Conservation (phyloP, 2,329 filamentous ascomycete species). For the Coniella vitis region DNA sequence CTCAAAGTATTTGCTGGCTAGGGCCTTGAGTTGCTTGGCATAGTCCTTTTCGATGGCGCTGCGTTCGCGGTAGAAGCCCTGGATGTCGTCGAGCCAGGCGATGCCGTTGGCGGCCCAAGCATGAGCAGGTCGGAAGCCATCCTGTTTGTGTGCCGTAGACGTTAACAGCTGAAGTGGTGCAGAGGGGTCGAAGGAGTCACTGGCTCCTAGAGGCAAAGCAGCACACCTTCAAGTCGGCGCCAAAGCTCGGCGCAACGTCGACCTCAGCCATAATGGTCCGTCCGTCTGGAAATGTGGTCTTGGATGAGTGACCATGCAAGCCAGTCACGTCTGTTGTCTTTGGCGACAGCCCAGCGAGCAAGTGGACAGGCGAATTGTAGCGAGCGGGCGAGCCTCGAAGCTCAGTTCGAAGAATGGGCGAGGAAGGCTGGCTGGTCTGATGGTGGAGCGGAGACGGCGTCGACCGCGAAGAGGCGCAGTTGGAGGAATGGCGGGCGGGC, state of each 20-base stretch:
- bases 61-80: constrained; percentile 94
- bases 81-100: constrained; percentile 91
- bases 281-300: constrained; percentile 20
- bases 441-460: background rate
- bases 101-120: constrained; percentile 87
- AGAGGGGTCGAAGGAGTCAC: background rate
- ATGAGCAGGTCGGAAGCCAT: constrained; percentile 94
- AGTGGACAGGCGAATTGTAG: no score
- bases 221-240: constrained; percentile 83
- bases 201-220: background rate
- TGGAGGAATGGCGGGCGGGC: background rate
- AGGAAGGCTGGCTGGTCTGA: background rate
- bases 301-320: constrained; percentile 14
- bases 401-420: background rate
- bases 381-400: background rate
- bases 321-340: background rate
- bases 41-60: constrained; percentile 96
- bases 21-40: constrained; percentile 72
- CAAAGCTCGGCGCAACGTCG: constrained; percentile 79
- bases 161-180: constrained; percentile 9
- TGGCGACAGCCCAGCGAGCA: background rate
- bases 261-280: constrained; percentile 63
- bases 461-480: background rate
- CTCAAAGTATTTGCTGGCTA: constrained; percentile 96
- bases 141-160: constrained; percentile 49